Evolutionary conservation across 2,329 filamentous ascomycete genomes (phyloP).

Genomic region (Aspergillus hortae): DNA sequence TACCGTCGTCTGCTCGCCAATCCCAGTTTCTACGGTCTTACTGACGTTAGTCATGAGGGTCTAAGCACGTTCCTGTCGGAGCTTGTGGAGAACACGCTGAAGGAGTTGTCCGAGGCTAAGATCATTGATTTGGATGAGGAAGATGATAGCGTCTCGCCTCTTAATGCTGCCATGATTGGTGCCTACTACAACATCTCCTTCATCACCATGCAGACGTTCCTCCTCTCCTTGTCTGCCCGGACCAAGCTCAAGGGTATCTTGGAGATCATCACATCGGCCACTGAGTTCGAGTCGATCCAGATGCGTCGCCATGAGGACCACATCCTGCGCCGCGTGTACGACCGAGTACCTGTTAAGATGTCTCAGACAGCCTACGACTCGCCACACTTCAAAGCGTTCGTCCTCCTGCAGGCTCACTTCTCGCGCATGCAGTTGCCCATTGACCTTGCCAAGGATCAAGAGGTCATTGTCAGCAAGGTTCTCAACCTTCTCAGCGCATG

Average conservation of each 20-base stretch:
- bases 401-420: constrained; percentile 96
- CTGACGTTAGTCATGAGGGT: constrained; percentile 83
- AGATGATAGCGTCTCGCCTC: constrained; percentile 80
- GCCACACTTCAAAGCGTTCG: constrained; percentile 97
- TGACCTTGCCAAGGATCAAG: constrained; percentile 93
- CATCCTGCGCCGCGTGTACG: constrained; percentile 86
- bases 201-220: constrained; percentile 98
- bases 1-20: constrained; percentile 93
- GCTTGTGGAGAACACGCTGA: constrained; percentile 86
- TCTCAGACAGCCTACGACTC: constrained; percentile 79
- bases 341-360: constrained; percentile 94
- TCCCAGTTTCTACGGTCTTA: constrained; percentile 91
- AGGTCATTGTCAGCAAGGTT: constrained; percentile 78
- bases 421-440: constrained; percentile 94
- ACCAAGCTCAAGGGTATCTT: constrained; percentile 97
- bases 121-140: constrained; percentile 95
- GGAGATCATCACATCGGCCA: constrained; percentile 94
- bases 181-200: constrained; percentile 99
- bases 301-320: constrained; percentile 89
- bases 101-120: constrained; percentile 86
- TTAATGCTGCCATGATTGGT: constrained; percentile 96
- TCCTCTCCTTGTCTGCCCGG: constrained; percentile 79
- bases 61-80: constrained; percentile 94
- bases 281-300: constrained; percentile 93
- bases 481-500: constrained; percentile 84